phyloP scores from a whole-genome alignment of 306 rosid genomes.

The Ormosia semicastrata region DNA sequence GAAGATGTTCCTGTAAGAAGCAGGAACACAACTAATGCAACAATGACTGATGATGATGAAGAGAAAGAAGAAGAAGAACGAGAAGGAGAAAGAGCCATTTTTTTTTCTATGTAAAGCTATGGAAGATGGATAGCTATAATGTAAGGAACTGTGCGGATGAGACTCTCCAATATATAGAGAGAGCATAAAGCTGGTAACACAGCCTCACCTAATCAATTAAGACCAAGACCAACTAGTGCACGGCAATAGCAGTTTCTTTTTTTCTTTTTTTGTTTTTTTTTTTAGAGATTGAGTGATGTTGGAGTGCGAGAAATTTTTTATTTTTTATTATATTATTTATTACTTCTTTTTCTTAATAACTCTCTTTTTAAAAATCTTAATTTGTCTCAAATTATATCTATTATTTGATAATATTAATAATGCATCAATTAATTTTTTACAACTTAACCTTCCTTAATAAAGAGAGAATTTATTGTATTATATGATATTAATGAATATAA shows the following conservation, averaged over 20 bases:
- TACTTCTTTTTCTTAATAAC: no score
- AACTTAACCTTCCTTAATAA: no score
- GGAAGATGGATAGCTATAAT: neutral
- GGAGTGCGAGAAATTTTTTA: neutral
- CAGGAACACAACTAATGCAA: slow-evolving; percentile 22
- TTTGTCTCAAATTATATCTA: no score
- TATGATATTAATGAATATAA: no score
- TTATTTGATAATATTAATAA: no score
- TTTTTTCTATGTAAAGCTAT: neutral
- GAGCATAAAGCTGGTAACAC: neutral
- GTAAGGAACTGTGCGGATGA: neutral
- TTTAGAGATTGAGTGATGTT: neutral
- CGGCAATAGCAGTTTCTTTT: neutral
- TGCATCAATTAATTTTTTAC: no score
- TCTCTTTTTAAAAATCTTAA: no score
- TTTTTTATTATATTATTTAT: neutral
- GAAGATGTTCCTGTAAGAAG: slow-evolving; percentile 38
- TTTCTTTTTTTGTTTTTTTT: no score
- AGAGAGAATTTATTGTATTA: no score
- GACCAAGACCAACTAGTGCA: neutral
- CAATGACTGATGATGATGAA: neutral
- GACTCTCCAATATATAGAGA: slow-evolving; percentile 16
- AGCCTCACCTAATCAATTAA: neutral
- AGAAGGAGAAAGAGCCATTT: slow-evolving; percentile 35
- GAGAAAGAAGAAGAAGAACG: slow-evolving; percentile 18